A percentile compares a stretch with the other conserved stretches of the same genome.
Evolutionary conservation across 208 protist genomes (phyloP).

Genomic region (Trypanosoma scelopori): DNA sequence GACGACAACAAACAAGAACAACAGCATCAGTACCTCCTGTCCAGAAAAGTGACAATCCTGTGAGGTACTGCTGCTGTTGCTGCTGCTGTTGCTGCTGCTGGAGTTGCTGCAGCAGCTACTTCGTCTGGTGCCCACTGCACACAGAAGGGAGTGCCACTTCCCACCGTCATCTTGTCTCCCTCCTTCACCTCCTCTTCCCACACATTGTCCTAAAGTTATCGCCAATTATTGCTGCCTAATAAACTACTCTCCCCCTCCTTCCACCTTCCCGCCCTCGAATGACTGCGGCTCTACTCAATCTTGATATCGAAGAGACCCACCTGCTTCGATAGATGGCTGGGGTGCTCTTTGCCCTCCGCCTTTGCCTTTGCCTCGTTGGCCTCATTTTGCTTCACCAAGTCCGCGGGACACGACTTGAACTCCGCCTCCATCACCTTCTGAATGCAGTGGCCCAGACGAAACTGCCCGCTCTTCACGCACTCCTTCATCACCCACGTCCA

Average conservation of each 20-base stretch:
- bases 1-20: not conserved
- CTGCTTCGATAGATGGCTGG: conserved; percentile 65
- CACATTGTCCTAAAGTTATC: not conserved
- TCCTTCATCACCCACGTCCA: conserved; percentile 87
- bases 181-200: not conserved
- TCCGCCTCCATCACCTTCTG: conserved; percentile 73
- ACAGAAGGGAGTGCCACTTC: too few species aligned
- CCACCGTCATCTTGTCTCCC: too few species aligned
- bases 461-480: conserved; percentile 81
- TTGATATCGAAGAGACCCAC: conserved; percentile 84
- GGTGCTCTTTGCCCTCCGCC: conserved; percentile 84
- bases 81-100: too few species aligned
- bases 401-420: conserved; percentile 73
- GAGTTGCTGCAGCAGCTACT: not conserved
- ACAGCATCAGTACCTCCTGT: too few species aligned
- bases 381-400: conserved; percentile 81
- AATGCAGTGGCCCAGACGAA: conserved; percentile 82
- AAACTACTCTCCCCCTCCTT: not conserved
- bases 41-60: too few species aligned
- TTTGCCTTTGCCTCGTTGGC: conserved; percentile 80
- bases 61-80: not conserved
- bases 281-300: conserved; percentile 53
- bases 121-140: too few species aligned
- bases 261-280: too few species aligned
- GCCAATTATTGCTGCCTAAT: not conserved